phyloP scores from a whole-genome alignment of 352 stramenopile species.

The Phytophthora constricta region DNA sequence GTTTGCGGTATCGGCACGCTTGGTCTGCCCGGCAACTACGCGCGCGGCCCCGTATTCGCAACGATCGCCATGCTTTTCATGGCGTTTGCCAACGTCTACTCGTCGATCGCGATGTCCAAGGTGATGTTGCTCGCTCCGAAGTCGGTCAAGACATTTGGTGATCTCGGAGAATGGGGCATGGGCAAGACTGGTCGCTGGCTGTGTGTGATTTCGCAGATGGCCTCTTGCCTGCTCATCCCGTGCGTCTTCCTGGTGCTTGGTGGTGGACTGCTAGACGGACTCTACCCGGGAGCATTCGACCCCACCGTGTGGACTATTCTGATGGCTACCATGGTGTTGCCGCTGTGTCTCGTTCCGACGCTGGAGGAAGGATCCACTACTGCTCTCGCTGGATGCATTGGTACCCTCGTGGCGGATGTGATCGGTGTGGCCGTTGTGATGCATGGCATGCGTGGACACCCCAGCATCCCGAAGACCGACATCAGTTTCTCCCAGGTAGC shows the following conservation, averaged over 20 bases:
- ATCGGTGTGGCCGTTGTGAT: constrained; percentile 41
- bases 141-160: constrained; percentile 31
- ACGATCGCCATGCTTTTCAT: constrained; percentile 58
- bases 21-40: constrained; percentile 61
- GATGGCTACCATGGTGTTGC: constrained; percentile 46
- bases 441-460: constrained; percentile 41
- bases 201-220: constrained; percentile 46
- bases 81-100: constrained; percentile 46
- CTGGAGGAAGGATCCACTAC: constrained; percentile 41
- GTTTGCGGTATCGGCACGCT: constrained; percentile 69
- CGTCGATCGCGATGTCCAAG: constrained; percentile 39
- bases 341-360: constrained; percentile 37
- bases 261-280: constrained; percentile 33
- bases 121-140: constrained; percentile 35
- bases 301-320: constrained; percentile 48
- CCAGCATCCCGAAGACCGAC: constrained; percentile 35
- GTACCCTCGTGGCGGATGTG: constrained; percentile 49
- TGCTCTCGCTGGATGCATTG: constrained; percentile 42
- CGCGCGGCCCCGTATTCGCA: constrained; percentile 50
- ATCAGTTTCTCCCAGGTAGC: constrained; percentile 44
- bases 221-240: constrained; percentile 39
- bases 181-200: constrained; percentile 47
- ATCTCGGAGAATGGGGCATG: constrained; percentile 39
- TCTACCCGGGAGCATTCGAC: constrained; percentile 42
- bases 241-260: constrained; percentile 47